Evolutionary conservation across 352 stramenopile genomes (phyloP).

Genomic region (Globisporangium megalacanthum): DNA sequence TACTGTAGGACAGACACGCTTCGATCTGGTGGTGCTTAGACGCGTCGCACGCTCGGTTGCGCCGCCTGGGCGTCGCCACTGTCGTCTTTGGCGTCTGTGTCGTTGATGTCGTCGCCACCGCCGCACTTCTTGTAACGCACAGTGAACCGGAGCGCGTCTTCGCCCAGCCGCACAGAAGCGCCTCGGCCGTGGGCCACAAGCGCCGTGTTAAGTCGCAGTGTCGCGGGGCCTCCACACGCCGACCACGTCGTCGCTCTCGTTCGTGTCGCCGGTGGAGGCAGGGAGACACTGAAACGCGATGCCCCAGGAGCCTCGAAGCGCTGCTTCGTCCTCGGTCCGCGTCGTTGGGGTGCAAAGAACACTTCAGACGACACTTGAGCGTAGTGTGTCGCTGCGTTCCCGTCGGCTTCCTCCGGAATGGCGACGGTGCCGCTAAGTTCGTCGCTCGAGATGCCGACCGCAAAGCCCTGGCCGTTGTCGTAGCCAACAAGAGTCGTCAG

Average conservation of each 20-base stretch:
- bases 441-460: conserved; percentile 21
- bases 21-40: too few relatives aligned
- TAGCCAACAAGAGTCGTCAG: background rate
- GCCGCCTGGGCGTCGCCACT: background rate
- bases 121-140: conserved; percentile 10
- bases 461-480: conserved; percentile 1
- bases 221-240: conserved; percentile 12
- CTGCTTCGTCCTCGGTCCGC: conserved; percentile 10
- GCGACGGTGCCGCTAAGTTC: conserved; percentile 16
- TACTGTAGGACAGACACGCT: too few relatives aligned
- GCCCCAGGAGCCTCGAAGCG: conserved; percentile 8
- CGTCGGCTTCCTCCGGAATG: background rate
- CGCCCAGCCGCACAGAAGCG: conserved; percentile 8
- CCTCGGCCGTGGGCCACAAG: conserved; percentile 17
- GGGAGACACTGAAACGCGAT: conserved; percentile 14
- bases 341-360: conserved; percentile 19
- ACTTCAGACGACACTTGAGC: conserved; percentile 16
- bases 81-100: background rate
- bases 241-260: conserved; percentile 19
- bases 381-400: background rate
- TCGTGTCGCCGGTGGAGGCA: background rate
- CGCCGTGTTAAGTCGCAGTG: conserved; percentile 24
- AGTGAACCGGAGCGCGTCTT: conserved; percentile 1
- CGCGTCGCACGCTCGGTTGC: background rate
- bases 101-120: background rate